These are phyloP conservation scores for Rhynchosporium agropyri DNA, from an alignment of 2,329 filamentous ascomycete genomes.

Conservation along the genomic window DNA sequence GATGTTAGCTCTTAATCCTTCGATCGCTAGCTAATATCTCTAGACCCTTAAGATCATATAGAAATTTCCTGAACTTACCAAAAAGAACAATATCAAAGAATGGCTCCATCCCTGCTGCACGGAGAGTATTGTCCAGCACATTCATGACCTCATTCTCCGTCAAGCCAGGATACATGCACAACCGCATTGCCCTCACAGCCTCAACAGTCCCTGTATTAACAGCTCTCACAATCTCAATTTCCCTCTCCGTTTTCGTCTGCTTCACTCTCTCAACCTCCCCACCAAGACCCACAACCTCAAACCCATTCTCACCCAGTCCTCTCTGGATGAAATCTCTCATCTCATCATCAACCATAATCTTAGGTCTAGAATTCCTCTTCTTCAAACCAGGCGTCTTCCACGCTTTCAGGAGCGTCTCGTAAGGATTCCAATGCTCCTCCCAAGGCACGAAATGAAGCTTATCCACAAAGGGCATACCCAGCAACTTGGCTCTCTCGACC, in stretches of 20 bases:
- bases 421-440: constrained; percentile 68
- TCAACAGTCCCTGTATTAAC: constrained; percentile 67
- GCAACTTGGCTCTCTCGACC: constrained; percentile 58
- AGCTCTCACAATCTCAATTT: constrained; percentile 59
- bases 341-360: constrained; percentile 67
- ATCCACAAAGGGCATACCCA: constrained; percentile 57
- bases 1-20: constrained; percentile 18
- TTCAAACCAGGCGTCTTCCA: constrained; percentile 29
- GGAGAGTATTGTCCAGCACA: constrained; percentile 58
- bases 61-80: constrained; percentile 36
- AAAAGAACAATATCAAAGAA: constrained; percentile 69
- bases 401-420: constrained; percentile 54
- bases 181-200: constrained; percentile 59
- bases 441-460: constrained; percentile 59
- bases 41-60: too few relatives aligned
- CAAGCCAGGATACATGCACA: constrained; percentile 57
- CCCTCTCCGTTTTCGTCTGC: constrained; percentile 58
- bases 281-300: constrained; percentile 57
- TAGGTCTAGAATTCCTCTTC: constrained; percentile 37
- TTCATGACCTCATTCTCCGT: constrained; percentile 60
- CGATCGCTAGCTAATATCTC: too few relatives aligned
- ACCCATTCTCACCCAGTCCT: constrained; percentile 55
- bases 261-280: constrained; percentile 59
- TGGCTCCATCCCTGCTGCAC: constrained; percentile 54
- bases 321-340: constrained; percentile 65